These are phyloP conservation scores for Rugonectria rugulosa DNA, from an alignment of 2,329 filamentous ascomycete genomes.

Conservation along the genomic window DNA sequence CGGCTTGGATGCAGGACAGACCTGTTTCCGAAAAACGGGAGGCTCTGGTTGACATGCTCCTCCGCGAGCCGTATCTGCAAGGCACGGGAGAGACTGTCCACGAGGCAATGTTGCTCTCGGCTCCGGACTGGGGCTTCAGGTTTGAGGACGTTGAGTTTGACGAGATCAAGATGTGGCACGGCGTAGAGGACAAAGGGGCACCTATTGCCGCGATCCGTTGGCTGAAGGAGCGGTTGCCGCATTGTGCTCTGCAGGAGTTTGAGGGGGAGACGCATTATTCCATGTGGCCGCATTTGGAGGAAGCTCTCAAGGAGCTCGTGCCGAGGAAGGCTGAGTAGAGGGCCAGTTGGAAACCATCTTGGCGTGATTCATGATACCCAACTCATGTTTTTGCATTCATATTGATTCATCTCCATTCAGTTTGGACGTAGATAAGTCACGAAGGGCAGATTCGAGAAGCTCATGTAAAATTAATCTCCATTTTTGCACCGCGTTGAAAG, in stretches of 20 bases:
- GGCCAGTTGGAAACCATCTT: too few relatives aligned
- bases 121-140: constrained; percentile 40
- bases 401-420: too few relatives aligned
- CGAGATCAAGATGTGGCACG: constrained; percentile 44
- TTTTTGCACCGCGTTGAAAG: too few relatives aligned
- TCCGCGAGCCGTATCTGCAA: constrained; percentile 42
- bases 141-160: constrained; percentile 40
- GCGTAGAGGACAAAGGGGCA: constrained; percentile 41
- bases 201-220: constrained; percentile 46
- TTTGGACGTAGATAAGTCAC: too few relatives aligned
- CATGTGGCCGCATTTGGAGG: constrained; percentile 35
- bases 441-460: too few relatives aligned
- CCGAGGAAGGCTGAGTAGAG: not conserved
- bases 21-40: constrained; percentile 33
- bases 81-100: constrained; percentile 36
- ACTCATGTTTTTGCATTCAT: too few relatives aligned
- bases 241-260: constrained; percentile 43
- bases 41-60: constrained; percentile 39
- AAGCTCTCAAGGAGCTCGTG: constrained; percentile 20
- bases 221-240: constrained; percentile 45
- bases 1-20: not conserved
- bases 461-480: too few relatives aligned
- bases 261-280: constrained; percentile 45
- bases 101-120: constrained; percentile 42
- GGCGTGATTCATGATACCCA: too few relatives aligned